These are phyloP conservation scores for Pichia rugopelliculosa DNA, from an alignment of 805 yeast genomes.

Conservation along the genomic window DNA sequence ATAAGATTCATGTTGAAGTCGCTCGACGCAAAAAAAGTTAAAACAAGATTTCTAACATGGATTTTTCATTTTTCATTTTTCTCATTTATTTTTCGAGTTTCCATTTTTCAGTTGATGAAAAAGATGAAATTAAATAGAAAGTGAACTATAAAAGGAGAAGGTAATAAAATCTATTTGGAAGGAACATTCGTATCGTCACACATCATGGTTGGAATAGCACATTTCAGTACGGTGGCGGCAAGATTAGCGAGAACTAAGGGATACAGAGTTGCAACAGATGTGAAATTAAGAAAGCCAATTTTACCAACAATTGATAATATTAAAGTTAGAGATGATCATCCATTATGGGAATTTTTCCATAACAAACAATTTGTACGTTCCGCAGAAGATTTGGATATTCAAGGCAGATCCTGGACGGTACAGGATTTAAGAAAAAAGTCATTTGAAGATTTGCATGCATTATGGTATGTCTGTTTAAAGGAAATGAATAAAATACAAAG, in stretches of 20 bases:
- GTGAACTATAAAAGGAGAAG: neutral
- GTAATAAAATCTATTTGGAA: neutral
- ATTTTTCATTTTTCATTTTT: neutral
- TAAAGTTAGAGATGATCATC: conserved; percentile 75
- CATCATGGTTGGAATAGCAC: conserved; percentile 9
- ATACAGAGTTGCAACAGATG: conserved; percentile 35
- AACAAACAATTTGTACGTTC: conserved; percentile 56
- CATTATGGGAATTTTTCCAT: conserved; percentile 86
- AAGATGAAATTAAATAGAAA: neutral
- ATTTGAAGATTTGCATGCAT: conserved; percentile 82
- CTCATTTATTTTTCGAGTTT: neutral
- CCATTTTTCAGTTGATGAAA: neutral
- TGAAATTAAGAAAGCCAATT: conserved; percentile 71
- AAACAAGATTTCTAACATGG: neutral
- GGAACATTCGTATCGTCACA: neutral
- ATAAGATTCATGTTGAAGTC: neutral
- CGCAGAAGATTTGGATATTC: conserved; percentile 42
- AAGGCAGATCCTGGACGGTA: conserved; percentile 77
- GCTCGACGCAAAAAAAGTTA: neutral
- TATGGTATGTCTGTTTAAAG: conserved; percentile 83
- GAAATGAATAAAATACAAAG: conserved; percentile 76
- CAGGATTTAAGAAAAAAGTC: conserved; percentile 86
- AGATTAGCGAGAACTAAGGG: conserved; percentile 28
- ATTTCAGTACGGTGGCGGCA: conserved; percentile 30
- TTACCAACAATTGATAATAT: conserved; percentile 74